Conservation (phyloP, 306 rosid species). For the Leucaena leucocephala region DNA sequence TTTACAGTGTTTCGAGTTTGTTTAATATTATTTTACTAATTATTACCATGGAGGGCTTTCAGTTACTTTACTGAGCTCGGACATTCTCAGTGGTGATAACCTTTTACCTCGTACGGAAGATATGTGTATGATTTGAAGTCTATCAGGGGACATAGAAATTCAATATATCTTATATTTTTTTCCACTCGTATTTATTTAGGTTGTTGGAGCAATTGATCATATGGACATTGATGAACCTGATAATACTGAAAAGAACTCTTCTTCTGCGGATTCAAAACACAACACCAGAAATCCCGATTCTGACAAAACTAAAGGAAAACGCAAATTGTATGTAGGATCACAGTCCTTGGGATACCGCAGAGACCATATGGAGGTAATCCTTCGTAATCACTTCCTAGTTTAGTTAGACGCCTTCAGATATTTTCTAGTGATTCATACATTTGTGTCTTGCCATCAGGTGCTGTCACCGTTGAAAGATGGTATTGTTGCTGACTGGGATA, state of each 20-base stretch:
- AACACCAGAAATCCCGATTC: slow-evolving; percentile 56
- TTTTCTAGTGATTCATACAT: slow-evolving; percentile 7
- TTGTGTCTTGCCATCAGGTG: slow-evolving; percentile 58
- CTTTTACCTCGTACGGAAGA: slow-evolving; percentile 10
- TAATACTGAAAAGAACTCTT: slow-evolving; percentile 66
- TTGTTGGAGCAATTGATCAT: slow-evolving; percentile 89
- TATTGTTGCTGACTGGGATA: slow-evolving; percentile 93
- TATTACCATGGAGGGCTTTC: background rate
- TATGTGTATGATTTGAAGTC: background rate
- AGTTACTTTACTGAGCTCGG: background rate
- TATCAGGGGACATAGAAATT: background rate
- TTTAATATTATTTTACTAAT: background rate
- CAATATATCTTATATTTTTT: background rate
- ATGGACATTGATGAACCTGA: slow-evolving; percentile 88
- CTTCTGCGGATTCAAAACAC: slow-evolving; percentile 64
- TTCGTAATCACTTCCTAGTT: slow-evolving; percentile 21
- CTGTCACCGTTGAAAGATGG: slow-evolving; percentile 86
- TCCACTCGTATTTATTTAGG: slow-evolving; percentile 52
- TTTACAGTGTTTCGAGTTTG: slow-evolving; percentile 9
- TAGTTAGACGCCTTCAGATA: background rate
- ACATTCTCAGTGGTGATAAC: slow-evolving; percentile 21
- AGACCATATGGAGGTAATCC: slow-evolving; percentile 85
- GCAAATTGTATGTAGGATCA: slow-evolving; percentile 86
- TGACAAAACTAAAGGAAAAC: slow-evolving; percentile 79
- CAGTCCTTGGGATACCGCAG: slow-evolving; percentile 92